Evolutionary conservation across 2,329 filamentous ascomycete species (phyloP).

Genomic region (Alternaria longipes): DNA sequence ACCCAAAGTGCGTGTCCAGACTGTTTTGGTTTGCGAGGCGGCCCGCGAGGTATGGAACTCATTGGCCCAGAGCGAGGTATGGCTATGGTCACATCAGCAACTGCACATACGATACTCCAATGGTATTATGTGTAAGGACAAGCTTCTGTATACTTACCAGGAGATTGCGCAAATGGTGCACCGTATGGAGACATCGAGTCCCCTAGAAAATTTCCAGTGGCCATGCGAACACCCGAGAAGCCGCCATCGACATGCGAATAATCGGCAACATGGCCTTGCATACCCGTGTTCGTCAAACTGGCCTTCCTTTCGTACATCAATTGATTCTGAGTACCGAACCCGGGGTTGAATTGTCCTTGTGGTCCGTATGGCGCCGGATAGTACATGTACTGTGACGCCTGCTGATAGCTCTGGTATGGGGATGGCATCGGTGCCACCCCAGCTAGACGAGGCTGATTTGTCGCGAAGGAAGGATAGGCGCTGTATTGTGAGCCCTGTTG

Average conservation of each 20-base stretch:
- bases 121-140: not conserved
- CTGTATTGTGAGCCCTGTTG: constrained; percentile 36
- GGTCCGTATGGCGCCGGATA: constrained; percentile 46
- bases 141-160: constrained; percentile 29
- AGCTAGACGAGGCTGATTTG: constrained; percentile 38
- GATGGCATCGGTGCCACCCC: constrained; percentile 34
- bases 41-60: constrained; percentile 64
- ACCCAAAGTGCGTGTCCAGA: constrained; percentile 94
- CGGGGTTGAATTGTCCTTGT: constrained; percentile 39
- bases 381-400: constrained; percentile 48
- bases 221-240: constrained; percentile 28
- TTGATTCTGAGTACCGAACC: constrained; percentile 36
- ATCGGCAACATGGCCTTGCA: constrained; percentile 35
- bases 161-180: constrained; percentile 24
- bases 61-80: constrained; percentile 33
- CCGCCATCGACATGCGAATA: constrained; percentile 30
- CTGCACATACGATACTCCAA: not conserved
- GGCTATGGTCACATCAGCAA: constrained; percentile 24
- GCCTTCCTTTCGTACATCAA: constrained; percentile 43
- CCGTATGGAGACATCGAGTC: constrained; percentile 31
- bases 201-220: constrained; percentile 21
- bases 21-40: constrained; percentile 71
- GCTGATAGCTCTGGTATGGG: constrained; percentile 43
- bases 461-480: constrained; percentile 34
- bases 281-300: constrained; percentile 32